Conservation (phyloP, 805 yeast species). For the Zygosaccharomyces pseudorouxii region DNA sequence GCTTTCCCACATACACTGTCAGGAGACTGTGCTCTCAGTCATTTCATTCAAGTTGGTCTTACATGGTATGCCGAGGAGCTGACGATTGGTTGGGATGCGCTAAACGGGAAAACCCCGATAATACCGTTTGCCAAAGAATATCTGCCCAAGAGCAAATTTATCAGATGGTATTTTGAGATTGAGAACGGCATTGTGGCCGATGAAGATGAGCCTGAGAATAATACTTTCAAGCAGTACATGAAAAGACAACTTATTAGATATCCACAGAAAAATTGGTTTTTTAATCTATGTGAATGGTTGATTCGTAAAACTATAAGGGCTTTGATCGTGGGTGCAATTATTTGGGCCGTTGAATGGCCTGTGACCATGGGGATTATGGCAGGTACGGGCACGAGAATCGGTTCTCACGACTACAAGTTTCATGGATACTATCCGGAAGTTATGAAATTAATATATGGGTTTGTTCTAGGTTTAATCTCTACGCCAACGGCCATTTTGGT, state of each 20-base stretch:
- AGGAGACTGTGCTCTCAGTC: constrained; percentile 26
- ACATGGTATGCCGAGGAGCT: constrained; percentile 25
- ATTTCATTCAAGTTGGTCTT: constrained; percentile 23
- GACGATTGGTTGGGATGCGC: constrained; percentile 22
- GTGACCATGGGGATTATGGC: constrained; percentile 27
- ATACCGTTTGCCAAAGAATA: constrained; percentile 6
- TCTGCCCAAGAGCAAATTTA: constrained; percentile 1
- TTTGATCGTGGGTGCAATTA: constrained; percentile 12
- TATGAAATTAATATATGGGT: constrained; percentile 21
- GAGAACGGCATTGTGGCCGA: constrained; percentile 10
- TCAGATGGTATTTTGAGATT: constrained; percentile 17
- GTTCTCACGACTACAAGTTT: constrained; percentile 19
- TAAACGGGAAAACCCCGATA: constrained; percentile 12
- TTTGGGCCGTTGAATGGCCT: constrained; percentile 27
- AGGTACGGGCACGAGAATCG: constrained; percentile 17
- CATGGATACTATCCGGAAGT: constrained; percentile 25
- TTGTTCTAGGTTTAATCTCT: constrained; percentile 18
- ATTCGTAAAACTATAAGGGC: constrained; percentile 18
- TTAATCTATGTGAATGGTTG: constrained; percentile 18
- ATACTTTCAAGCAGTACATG: constrained; percentile 7
- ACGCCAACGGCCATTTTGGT: constrained; percentile 19
- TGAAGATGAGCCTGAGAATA: constrained; percentile 6
- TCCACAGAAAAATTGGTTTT: constrained; percentile 11
- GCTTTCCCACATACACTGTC: constrained; percentile 29
- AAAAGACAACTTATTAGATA: constrained; percentile 10